phyloP scores from a whole-genome alignment of 169 alveolate genomes.

The Hammondia hammondi region DNA sequence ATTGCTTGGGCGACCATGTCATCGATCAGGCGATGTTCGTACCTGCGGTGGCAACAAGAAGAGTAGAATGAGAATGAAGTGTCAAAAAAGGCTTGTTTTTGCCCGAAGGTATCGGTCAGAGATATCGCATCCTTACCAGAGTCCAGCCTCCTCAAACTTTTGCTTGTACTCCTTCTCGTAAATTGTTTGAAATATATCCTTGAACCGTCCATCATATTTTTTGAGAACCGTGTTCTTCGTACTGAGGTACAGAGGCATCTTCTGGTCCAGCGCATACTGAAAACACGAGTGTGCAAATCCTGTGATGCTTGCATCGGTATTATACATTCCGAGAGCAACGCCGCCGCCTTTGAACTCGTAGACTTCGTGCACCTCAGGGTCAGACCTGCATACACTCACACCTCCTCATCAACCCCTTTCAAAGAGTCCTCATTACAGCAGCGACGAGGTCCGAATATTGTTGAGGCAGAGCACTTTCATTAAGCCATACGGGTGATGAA shows the following conservation, averaged over 20 bases:
- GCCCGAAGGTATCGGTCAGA: neutral
- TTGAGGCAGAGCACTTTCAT: neutral
- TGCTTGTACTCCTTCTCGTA: conserved; percentile 88
- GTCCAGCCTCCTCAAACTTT: conserved; percentile 85
- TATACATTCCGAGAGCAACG: conserved; percentile 93
- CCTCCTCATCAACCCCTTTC: neutral
- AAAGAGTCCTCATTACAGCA: neutral
- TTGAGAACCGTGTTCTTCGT: conserved; percentile 94
- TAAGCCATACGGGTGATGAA: neutral
- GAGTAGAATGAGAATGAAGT: neutral
- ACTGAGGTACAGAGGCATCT: conserved; percentile 90
- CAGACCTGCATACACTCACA: conserved; percentile 71
- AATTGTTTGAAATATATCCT: conserved; percentile 91
- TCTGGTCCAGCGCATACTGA: conserved; percentile 86
- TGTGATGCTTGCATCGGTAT: conserved; percentile 90
- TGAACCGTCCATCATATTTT: conserved; percentile 94
- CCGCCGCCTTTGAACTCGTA: conserved; percentile 85
- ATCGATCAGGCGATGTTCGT: conserved; percentile 95
- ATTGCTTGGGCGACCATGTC: conserved; percentile 96
- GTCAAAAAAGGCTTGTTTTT: neutral
- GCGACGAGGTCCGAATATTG: neutral
- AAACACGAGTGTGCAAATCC: conserved; percentile 94
- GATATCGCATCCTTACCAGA: conserved; percentile 71
- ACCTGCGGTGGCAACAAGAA: conserved; percentile 64
- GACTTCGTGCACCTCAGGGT: conserved; percentile 71